phyloP scores from a whole-genome alignment of 2,329 filamentous ascomycete species.

The Claviceps purpurea region DNA sequence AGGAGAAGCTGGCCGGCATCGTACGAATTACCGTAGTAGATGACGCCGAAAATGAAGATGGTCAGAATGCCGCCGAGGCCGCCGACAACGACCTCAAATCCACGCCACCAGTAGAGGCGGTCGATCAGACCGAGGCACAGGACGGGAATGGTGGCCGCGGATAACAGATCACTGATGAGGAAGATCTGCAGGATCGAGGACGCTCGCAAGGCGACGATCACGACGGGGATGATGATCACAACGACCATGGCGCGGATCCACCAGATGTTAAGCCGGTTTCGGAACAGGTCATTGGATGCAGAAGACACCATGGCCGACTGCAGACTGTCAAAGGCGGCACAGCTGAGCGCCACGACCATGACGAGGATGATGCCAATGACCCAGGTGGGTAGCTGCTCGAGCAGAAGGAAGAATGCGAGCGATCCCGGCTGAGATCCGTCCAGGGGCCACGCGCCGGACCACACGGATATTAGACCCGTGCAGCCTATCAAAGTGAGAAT shows the following conservation, averaged over 20 bases:
- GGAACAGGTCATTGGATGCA: conserved; percentile 72
- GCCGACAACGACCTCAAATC: conserved; percentile 67
- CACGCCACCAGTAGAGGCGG: conserved; percentile 62
- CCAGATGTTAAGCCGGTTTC: conserved; percentile 67
- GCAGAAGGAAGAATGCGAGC: conserved; percentile 62
- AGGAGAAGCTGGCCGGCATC: conserved; percentile 55
- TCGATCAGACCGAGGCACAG: conserved; percentile 59
- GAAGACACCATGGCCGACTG: conserved; percentile 80
- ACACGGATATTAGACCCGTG: conserved; percentile 62
- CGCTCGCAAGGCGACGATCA: conserved; percentile 60
- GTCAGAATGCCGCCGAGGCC: conserved; percentile 65
- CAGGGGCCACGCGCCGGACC: conserved; percentile 61
- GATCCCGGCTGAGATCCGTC: conserved; percentile 44
- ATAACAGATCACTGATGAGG: conserved; percentile 68
- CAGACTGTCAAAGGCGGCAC: conserved; percentile 66
- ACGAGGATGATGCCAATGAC: conserved; percentile 71
- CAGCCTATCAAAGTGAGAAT: conserved; percentile 62
- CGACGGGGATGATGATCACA: conserved; percentile 57
- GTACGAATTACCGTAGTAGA: conserved; percentile 59
- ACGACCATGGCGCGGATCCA: conserved; percentile 57
- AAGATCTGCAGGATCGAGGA: conserved; percentile 70
- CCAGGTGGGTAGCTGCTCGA: conserved; percentile 61
- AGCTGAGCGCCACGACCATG: conserved; percentile 66
- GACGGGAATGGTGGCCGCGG: conserved; percentile 61
- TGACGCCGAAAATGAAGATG: conserved; percentile 67